phyloP scores from a whole-genome alignment of 352 stramenopile species.

The Phytopythium litorale region DNA sequence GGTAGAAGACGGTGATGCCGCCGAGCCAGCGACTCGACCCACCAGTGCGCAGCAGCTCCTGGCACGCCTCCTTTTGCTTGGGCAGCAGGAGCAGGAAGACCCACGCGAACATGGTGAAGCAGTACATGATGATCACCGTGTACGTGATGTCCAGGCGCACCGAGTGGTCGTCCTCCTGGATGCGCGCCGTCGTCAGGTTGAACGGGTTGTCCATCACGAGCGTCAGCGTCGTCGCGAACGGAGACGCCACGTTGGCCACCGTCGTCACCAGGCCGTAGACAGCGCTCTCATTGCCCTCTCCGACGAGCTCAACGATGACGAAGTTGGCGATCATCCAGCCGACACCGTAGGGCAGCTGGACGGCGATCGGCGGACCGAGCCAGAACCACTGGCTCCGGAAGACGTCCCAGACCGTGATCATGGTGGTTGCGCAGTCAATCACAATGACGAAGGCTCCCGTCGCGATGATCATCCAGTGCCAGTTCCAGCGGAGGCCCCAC shows the following conservation, averaged over 20 bases:
- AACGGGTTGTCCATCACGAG: conserved; percentile 16
- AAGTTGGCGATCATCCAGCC: conserved; percentile 23
- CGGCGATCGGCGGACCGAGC: conserved; percentile 23
- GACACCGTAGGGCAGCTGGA: conserved; percentile 18
- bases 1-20: conserved; percentile 20
- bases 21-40: conserved; percentile 11
- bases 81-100: conserved; percentile 25
- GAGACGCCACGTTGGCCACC: conserved; percentile 15
- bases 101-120: conserved; percentile 23
- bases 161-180: conserved; percentile 13
- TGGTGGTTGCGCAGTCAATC: conserved; percentile 21
- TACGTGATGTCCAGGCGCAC: conserved; percentile 14
- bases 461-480: conserved; percentile 22
- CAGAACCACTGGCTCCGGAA: conserved; percentile 37
- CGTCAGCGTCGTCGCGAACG: conserved; percentile 15
- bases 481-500: conserved; percentile 32
- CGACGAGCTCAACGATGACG: conserved; percentile 18
- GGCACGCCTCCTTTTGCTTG: conserved; percentile 22
- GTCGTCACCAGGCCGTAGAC: conserved; percentile 24
- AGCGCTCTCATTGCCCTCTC: conserved; percentile 23
- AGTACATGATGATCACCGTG: conserved; percentile 14
- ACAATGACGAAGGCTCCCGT: conserved; percentile 18
- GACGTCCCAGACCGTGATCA: conserved; percentile 33
- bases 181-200: conserved; percentile 11
- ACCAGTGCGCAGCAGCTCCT: conserved; percentile 21